Percentiles rank a stretch among this genome's conserved stretches.
These are phyloP conservation scores for Chaetomidium leptoderma DNA, from an alignment of 495 filamentous ascomycete genomes.

Conservation along the genomic window DNA sequence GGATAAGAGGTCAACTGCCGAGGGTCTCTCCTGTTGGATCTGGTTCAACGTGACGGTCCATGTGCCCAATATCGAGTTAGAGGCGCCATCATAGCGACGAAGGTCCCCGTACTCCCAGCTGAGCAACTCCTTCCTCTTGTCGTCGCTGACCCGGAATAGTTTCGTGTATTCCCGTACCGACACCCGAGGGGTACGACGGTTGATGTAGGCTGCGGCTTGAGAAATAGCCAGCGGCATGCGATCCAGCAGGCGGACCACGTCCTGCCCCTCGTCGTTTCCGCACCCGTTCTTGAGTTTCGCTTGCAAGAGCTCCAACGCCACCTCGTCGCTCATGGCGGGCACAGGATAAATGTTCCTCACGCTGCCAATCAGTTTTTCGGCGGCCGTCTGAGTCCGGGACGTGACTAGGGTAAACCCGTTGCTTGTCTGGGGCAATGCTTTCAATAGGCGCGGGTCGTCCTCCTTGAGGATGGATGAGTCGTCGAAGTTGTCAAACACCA, in stretches of 20 bases:
- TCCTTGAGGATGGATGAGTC: constrained; percentile 23
- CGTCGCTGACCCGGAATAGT: not conserved
- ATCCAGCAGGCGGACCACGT: constrained; percentile 34
- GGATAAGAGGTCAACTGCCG: constrained; percentile 36
- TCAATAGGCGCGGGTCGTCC: constrained; percentile 3
- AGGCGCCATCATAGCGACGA: not conserved
- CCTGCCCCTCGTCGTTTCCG: constrained; percentile 1
- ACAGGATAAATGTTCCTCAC: not conserved
- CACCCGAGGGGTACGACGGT: constrained; percentile 9
- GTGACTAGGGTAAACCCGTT: constrained; percentile 11
- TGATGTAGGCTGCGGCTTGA: constrained; percentile 44
- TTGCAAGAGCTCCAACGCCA: not conserved
- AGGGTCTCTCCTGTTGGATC: constrained; percentile 22
- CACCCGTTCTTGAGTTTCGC: not conserved
- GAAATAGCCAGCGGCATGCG: constrained; percentile 46
- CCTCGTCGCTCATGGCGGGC: not conserved
- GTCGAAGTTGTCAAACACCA: constrained; percentile 46
- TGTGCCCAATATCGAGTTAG: constrained; percentile 16
- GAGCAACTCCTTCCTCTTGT: not conserved
- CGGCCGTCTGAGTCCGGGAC: not conserved
- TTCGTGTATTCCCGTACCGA: not conserved
- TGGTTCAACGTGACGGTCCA: constrained; percentile 32
- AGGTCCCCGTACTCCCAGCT: not conserved
- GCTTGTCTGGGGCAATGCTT: not conserved
- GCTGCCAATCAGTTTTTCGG: not conserved